These are phyloP conservation scores for Neostapfia colusana DNA, from an alignment of 176 grass and related monocot genomes.

Conservation along the genomic window DNA sequence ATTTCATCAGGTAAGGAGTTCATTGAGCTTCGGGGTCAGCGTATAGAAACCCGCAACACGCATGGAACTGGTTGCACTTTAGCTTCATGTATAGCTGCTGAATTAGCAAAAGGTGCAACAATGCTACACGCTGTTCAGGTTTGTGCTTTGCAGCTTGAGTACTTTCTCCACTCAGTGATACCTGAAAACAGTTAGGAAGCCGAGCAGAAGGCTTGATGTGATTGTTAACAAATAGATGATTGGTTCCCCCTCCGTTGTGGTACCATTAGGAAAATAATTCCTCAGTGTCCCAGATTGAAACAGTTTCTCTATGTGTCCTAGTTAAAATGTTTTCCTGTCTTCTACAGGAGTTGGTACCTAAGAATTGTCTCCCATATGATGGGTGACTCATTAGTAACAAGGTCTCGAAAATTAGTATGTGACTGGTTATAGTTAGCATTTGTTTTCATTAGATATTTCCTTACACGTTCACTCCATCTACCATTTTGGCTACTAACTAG, in stretches of 20 bases:
- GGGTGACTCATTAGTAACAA: neutral
- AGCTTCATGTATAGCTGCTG: constrained; percentile 85
- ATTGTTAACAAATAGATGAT: neutral
- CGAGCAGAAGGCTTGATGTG: neutral
- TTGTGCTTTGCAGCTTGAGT: constrained; percentile 1
- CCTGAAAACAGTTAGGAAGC: neutral
- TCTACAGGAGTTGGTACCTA: neutral
- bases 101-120: constrained; percentile 79
- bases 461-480: neutral
- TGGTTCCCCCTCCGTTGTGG: neutral
- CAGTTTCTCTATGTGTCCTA: neutral
- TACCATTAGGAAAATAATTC: constrained; percentile 1
- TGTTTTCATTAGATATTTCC: constrained; percentile 4
- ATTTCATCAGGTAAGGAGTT: constrained; percentile 72
- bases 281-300: neutral
- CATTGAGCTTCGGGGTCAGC: constrained; percentile 61
- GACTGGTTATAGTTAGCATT: neutral
- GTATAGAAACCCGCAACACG: constrained; percentile 71
- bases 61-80: constrained; percentile 98
- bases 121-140: constrained; percentile 85
- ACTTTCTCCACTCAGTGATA: neutral
- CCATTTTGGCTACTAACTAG: neutral
- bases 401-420: constrained; percentile 1
- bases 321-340: neutral
- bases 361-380: neutral